Percentiles rank a stretch among this genome's conserved stretches.
Evolutionary conservation across 257 asterid genomes (phyloP).

Genomic region (Catharanthus roseus): DNA sequence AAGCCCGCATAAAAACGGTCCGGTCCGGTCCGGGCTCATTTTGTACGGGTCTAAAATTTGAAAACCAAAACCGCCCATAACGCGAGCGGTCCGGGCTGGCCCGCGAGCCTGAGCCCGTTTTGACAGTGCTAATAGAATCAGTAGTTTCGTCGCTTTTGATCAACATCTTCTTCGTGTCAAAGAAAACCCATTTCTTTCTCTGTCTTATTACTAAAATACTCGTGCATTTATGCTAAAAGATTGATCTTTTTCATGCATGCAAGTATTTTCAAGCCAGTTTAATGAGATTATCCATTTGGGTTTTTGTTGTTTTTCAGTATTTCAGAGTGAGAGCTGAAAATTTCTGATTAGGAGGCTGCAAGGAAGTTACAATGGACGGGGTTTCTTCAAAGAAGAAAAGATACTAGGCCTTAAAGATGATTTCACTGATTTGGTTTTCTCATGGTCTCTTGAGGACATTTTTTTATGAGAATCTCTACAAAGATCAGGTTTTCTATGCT

Average conservation of each 20-base stretch:
- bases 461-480: slow-evolving; percentile 33
- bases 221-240: background rate
- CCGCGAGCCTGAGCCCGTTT: too few relatives aligned
- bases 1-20: too few relatives aligned
- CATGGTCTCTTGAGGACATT: slow-evolving; percentile 43
- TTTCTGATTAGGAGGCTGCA: too few relatives aligned
- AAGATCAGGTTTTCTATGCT: slow-evolving; percentile 29
- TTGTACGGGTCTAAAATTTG: too few relatives aligned
- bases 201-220: background rate
- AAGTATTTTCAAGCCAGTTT: background rate
- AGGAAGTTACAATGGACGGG: slow-evolving; percentile 1
- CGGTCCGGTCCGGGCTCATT: too few relatives aligned
- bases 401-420: background rate
- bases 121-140: too few relatives aligned
- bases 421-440: slow-evolving; percentile 31
- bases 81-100: too few relatives aligned
- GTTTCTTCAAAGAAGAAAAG: background rate
- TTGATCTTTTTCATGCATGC: background rate
- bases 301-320: background rate
- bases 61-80: too few relatives aligned
- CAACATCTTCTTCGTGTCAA: slow-evolving; percentile 3
- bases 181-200: background rate
- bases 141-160: too few relatives aligned
- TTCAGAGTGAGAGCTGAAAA: background rate
- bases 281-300: background rate